Conservation (phyloP, 2,329 filamentous ascomycete genomes). For the Aureobasidium melanogenum region DNA sequence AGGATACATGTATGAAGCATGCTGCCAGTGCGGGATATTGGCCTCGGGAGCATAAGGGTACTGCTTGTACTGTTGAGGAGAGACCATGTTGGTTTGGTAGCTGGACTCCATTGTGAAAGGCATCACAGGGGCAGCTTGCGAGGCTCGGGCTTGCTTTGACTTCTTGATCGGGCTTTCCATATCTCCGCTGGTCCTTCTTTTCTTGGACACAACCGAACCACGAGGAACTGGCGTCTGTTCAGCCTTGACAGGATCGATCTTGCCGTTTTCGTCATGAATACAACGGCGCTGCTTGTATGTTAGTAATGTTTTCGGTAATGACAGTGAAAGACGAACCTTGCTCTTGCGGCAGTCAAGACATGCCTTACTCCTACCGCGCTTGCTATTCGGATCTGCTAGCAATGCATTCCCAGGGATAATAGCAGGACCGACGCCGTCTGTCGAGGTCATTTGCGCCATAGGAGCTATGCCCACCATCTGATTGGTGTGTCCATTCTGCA, state of each 20-base stretch:
- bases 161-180: conserved; percentile 20
- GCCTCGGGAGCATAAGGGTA: background rate
- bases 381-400: conserved; percentile 17
- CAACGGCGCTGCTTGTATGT: conserved; percentile 47
- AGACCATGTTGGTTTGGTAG: conserved; percentile 18
- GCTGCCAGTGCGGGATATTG: conserved; percentile 18
- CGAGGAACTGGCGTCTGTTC: conserved; percentile 53
- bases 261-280: conserved; percentile 56
- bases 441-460: conserved; percentile 7
- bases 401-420: conserved; percentile 12
- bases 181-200: conserved; percentile 39
- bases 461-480: conserved; percentile 5
- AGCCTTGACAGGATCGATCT: conserved; percentile 55
- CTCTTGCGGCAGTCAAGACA: conserved; percentile 59
- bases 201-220: conserved; percentile 47
- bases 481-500: background rate
- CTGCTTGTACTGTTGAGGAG: conserved; percentile 12
- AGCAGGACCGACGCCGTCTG: conserved; percentile 4
- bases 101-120: background rate
- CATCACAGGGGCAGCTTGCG: conserved; percentile 5
- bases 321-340: conserved; percentile 42
- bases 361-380: conserved; percentile 47
- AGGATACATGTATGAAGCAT: conserved; percentile 18
- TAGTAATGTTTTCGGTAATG: conserved; percentile 15
- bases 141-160: conserved; percentile 12